These are phyloP conservation scores for Ustilago shanxiensis DNA, from an alignment of 1,284 basidiomycete genomes.

Conservation along the genomic window DNA sequence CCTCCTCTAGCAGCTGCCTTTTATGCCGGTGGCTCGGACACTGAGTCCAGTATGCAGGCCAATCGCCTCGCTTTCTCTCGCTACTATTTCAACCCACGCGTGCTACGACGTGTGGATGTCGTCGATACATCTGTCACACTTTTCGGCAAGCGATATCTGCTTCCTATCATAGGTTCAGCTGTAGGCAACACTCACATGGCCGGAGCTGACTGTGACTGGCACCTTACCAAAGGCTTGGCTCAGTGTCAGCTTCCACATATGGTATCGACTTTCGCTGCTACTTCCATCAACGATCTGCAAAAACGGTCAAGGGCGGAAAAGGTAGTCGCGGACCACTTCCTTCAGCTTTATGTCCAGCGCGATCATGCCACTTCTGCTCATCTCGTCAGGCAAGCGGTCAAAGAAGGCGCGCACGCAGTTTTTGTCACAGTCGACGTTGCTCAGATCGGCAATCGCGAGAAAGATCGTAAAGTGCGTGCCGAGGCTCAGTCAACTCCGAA, in stretches of 20 bases:
- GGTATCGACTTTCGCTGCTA: conserved; percentile 51
- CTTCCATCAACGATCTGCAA: conserved; percentile 76
- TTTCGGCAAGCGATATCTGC: conserved; percentile 1
- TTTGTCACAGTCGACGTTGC: conserved; percentile 91
- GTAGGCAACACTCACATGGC: conserved; percentile 15
- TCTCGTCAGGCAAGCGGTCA: conserved; percentile 79
- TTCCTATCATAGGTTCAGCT: conserved; percentile 11
- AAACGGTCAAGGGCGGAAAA: conserved; percentile 71
- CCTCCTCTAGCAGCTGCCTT: conserved; percentile 11
- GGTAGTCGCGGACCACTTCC: conserved; percentile 72
- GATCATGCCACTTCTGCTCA: conserved; percentile 78
- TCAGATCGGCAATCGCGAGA: conserved; percentile 84
- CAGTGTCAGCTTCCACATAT: conserved; percentile 81
- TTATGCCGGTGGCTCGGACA: conserved; percentile 11
- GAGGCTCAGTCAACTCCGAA: conserved; percentile 38
- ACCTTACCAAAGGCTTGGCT: conserved; percentile 82
- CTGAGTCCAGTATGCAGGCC: conserved; percentile 6
- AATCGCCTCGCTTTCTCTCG: conserved; percentile 11
- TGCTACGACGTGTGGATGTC: conserved; percentile 1
- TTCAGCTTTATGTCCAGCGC: conserved; percentile 82
- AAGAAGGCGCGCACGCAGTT: conserved; percentile 81
- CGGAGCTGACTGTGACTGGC: conserved; percentile 85
- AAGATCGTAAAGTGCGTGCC: conserved; percentile 73
- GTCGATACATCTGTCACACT: conserved; percentile 9
- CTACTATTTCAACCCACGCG: conserved; percentile 15